Percentiles rank a stretch among this genome's conserved stretches.
Conservation (phyloP, 163 green algal genomes). For the Scenedesmus sp. region DNA sequence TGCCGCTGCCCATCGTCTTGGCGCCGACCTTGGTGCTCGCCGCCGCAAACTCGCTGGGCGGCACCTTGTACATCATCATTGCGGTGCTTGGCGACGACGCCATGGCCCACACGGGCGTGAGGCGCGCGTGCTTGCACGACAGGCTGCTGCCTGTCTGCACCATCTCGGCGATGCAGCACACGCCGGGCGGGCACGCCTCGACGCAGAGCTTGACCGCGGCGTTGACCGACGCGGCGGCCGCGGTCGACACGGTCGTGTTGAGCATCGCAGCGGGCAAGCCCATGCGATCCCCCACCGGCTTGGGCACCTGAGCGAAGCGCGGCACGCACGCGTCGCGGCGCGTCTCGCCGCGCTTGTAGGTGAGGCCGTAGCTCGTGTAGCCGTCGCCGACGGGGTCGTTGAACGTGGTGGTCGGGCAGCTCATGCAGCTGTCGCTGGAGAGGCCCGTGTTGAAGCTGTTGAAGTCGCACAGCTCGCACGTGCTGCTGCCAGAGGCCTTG, state of each 20-base stretch:
- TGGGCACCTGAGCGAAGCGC: neutral
- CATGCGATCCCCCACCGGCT: neutral
- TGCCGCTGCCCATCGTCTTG: conserved; percentile 1
- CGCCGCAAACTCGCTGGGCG: neutral
- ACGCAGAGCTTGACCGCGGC: neutral
- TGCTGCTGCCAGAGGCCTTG: too few species aligned
- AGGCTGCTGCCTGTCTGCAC: neutral
- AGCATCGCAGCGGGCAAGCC: neutral
- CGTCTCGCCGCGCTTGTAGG: neutral
- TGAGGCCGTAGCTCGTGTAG: neutral
- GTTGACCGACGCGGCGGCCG: neutral
- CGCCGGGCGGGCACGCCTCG: neutral
- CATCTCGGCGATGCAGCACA: conserved; percentile 1
- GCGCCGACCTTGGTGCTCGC: neutral
- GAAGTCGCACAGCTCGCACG: too few species aligned
- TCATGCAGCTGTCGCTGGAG: neutral
- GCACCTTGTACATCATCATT: conserved; percentile 4
- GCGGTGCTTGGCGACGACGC: too few species aligned
- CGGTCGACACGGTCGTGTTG: neutral
- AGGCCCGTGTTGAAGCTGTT: too few species aligned
- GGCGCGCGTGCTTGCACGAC: neutral
- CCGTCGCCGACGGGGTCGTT: conserved; percentile 4
- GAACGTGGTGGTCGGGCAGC: neutral
- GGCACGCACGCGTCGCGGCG: neutral
- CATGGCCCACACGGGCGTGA: neutral